These are phyloP conservation scores for Lactarius pseudohatsudake DNA, from an alignment of 768 basidiomycete species.

Conservation along the genomic window DNA sequence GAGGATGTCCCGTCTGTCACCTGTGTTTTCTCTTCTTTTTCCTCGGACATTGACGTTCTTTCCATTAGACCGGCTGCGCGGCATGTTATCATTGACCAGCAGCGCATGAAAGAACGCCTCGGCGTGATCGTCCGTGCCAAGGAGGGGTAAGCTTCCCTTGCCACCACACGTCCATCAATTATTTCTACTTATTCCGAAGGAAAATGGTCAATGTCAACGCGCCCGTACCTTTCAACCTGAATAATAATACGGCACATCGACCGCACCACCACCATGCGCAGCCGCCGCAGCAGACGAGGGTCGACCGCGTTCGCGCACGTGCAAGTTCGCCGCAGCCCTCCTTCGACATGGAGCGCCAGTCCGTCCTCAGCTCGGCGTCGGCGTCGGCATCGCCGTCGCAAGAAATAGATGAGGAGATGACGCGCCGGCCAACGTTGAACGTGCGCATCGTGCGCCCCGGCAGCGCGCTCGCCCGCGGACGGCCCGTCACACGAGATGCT, in stretches of 20 bases:
- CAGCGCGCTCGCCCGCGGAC: conserved; percentile 28
- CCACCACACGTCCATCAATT: conserved; percentile 6
- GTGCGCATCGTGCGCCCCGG: conserved; percentile 35
- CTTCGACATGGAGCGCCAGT: conserved; percentile 34
- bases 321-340: conserved; percentile 31
- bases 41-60: neutral
- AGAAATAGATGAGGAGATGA: conserved; percentile 34
- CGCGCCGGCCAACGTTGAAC: conserved; percentile 34
- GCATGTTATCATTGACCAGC: conserved; percentile 44
- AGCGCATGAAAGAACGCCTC: conserved; percentile 51
- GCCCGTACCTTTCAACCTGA: conserved; percentile 60
- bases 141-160: conserved; percentile 48
- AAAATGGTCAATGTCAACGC: conserved; percentile 73
- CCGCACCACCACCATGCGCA: neutral
- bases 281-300: conserved; percentile 22
- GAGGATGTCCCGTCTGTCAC: conserved; percentile 34
- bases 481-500: conserved; percentile 21
- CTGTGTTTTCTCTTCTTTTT: too few species aligned
- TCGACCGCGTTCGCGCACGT: conserved; percentile 31
- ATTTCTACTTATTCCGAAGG: conserved; percentile 36
- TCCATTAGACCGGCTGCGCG: conserved; percentile 11
- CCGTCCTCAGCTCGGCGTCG: conserved; percentile 34
- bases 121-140: conserved; percentile 58
- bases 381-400: conserved; percentile 36
- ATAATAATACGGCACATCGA: conserved; percentile 37